These are phyloP conservation scores for Priceomyces medius DNA, from an alignment of 805 yeast species.

Conservation along the genomic window DNA sequence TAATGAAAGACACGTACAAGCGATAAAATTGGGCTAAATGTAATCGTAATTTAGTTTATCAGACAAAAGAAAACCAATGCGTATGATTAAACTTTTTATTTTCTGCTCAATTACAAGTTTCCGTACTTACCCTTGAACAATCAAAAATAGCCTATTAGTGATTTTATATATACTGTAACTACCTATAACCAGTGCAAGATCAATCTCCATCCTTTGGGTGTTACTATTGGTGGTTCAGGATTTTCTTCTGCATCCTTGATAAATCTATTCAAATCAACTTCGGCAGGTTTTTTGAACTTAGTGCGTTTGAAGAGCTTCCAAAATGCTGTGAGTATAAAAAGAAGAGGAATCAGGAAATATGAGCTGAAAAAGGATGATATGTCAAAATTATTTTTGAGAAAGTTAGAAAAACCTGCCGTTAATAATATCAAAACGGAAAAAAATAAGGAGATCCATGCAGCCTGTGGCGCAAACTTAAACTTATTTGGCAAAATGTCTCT, in stretches of 20 bases:
- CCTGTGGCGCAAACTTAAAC: conserved; percentile 16
- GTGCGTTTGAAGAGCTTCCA: conserved; percentile 35
- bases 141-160: too few relatives aligned
- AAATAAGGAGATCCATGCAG: conserved; percentile 11
- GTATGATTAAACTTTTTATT: too few relatives aligned
- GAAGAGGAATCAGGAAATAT: conserved; percentile 25
- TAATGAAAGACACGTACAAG: too few relatives aligned
- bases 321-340: conserved; percentile 23
- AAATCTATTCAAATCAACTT: conserved; percentile 25
- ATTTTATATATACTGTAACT: too few relatives aligned
- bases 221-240: conserved; percentile 27
- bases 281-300: conserved; percentile 32
- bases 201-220: conserved; percentile 8
- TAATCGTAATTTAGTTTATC: too few relatives aligned
- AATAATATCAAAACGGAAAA: conserved; percentile 24
- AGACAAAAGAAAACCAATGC: too few relatives aligned
- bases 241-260: conserved; percentile 24
- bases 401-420: conserved; percentile 36
- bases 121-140: too few relatives aligned
- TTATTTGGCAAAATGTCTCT: conserved; percentile 33
- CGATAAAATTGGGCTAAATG: too few relatives aligned
- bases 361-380: conserved; percentile 21
- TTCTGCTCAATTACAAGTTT: too few relatives aligned
- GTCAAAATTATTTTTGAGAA: conserved; percentile 29
- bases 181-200: not conserved